phyloP scores from a whole-genome alignment of 495 filamentous ascomycete genomes.

The Extremus antarcticus region DNA sequence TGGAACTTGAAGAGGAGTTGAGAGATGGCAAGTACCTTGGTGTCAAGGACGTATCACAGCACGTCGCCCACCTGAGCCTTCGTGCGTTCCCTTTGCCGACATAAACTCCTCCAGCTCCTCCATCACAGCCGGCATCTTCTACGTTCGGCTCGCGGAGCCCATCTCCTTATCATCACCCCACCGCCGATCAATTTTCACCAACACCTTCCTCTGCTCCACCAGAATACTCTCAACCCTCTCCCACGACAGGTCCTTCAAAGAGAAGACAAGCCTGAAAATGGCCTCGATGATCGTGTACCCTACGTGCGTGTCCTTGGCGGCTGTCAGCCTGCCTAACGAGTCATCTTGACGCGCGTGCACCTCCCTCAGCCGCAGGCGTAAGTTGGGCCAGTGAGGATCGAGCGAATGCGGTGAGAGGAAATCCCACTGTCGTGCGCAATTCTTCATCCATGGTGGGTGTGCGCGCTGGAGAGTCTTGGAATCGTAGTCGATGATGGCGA shows the following conservation, averaged over 20 bases:
- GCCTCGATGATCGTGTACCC: background rate
- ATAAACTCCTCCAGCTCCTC: background rate
- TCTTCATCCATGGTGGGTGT: too few species aligned
- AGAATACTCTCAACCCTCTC: background rate
- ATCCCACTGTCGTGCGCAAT: too few species aligned
- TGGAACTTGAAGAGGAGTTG: background rate
- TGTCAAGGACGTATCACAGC: background rate
- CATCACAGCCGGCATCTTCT: background rate
- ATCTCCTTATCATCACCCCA: background rate
- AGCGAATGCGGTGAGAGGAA: too few species aligned
- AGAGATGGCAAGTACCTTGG: background rate
- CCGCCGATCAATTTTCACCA: background rate
- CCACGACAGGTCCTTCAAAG: background rate
- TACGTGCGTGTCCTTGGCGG: too few species aligned
- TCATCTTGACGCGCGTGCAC: too few species aligned
- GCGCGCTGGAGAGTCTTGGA: background rate
- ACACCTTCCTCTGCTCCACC: background rate
- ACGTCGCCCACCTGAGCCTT: background rate
- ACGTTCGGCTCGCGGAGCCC: background rate
- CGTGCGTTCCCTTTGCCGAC: background rate
- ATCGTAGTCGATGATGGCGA: background rate
- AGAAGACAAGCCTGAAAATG: background rate
- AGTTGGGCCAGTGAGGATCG: background rate
- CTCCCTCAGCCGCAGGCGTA: background rate
- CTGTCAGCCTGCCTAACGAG: too few species aligned